These are phyloP conservation scores for Rhizopogon parksii DNA, from an alignment of 1,284 basidiomycete species.

Conservation along the genomic window DNA sequence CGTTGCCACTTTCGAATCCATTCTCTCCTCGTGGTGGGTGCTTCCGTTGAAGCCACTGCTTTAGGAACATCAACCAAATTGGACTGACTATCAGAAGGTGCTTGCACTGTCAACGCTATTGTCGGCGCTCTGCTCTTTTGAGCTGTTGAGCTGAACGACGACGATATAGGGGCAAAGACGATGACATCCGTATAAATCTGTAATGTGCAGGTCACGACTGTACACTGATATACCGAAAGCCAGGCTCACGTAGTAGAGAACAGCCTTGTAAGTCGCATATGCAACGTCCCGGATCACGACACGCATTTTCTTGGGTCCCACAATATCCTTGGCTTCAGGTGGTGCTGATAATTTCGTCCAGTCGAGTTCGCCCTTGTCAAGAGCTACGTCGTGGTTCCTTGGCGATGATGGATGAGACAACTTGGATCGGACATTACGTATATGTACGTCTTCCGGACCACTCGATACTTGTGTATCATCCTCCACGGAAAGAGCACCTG, in stretches of 20 bases:
- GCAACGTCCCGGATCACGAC: conserved; percentile 73
- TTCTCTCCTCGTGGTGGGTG: conserved; percentile 42
- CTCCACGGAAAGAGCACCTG: background rate
- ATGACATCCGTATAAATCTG: conserved; percentile 83
- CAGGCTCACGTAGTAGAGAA: conserved; percentile 71
- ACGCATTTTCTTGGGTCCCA: conserved; percentile 44
- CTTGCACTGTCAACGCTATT: conserved; percentile 26
- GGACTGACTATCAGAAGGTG: conserved; percentile 31
- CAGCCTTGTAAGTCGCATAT: conserved; percentile 76
- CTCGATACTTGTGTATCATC: background rate
- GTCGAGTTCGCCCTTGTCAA: conserved; percentile 12
- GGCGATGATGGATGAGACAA: conserved; percentile 29
- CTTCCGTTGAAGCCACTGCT: conserved; percentile 16
- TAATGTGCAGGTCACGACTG: background rate
- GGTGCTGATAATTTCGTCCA: background rate
- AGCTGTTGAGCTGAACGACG: conserved; percentile 41
- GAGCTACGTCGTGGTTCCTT: conserved; percentile 20
- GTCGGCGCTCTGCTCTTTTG: conserved; percentile 14
- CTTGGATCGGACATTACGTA: conserved; percentile 29
- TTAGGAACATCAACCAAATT: conserved; percentile 24
- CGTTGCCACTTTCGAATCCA: conserved; percentile 64
- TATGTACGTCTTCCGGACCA: conserved; percentile 1
- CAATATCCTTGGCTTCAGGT: conserved; percentile 8
- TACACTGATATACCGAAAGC: conserved; percentile 4
- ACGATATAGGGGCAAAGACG: conserved; percentile 79